Percentiles rank a stretch among this genome's conserved stretches.
Conservation (phyloP, 2,329 filamentous ascomycete genomes). For the Paecilomyces variotii region DNA sequence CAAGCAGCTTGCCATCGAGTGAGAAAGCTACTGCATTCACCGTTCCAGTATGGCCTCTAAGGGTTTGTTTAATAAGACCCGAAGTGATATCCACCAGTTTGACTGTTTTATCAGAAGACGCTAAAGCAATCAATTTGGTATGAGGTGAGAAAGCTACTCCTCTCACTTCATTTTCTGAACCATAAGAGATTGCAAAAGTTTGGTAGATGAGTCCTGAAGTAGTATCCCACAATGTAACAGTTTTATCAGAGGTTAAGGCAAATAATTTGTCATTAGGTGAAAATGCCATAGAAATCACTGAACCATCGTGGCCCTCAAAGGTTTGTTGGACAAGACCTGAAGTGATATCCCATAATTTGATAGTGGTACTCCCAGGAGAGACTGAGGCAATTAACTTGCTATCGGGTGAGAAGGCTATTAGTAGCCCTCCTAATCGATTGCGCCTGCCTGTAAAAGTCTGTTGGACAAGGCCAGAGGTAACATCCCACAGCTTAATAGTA, state of each 20-base stretch:
- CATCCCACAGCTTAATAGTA: not conserved
- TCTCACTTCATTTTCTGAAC: too few relatives aligned
- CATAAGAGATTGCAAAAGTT: too few relatives aligned
- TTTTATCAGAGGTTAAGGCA: too few relatives aligned
- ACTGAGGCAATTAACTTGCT: not conserved
- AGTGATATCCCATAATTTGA: not conserved
- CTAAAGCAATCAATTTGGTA: constrained; percentile 15
- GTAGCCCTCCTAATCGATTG: not conserved
- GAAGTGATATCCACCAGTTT: constrained; percentile 15
- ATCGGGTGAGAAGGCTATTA: not conserved
- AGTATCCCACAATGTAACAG: not conserved
- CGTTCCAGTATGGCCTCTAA: not conserved
- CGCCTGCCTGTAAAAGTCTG: not conserved
- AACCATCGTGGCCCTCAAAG: not conserved
- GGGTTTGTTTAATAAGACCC: not conserved
- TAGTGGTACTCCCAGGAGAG: not conserved
- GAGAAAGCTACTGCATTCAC: not conserved
- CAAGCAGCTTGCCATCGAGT: not conserved
- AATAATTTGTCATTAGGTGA: too few relatives aligned
- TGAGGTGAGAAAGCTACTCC: constrained; percentile 22
- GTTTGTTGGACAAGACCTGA: not conserved
- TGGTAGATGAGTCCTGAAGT: not conserved
- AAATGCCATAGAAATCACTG: too few relatives aligned
- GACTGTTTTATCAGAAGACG: constrained; percentile 16
- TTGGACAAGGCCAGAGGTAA: not conserved